Base-by-base conservation (phyloP, 352 stramenopile species). In the Pseudoperonospora humuli region DNA sequence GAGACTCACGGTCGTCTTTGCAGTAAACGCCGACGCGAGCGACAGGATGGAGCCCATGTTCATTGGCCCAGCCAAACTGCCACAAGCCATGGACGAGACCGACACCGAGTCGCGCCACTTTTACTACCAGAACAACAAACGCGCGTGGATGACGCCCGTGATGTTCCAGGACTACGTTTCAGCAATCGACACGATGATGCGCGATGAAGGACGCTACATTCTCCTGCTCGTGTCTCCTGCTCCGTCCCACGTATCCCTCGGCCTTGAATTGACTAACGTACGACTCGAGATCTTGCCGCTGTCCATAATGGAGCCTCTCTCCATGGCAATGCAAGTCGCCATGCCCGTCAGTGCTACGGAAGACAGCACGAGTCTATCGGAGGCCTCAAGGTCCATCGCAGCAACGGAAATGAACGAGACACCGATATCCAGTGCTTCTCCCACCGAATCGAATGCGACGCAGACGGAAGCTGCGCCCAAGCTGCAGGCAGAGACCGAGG, bases 111-210 rank as follows among this genome's bases (percentile, higher is more conserved):
- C 50, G 26, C 41, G 45, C 21, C 39, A 56, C 20, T 67, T 74
- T 43, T 62, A 78, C 50, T 82, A 79, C 45, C 62, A 67, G 37
- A 62, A 76, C 43, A 82, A 82, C 54, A 55, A 46, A 25, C 50
- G 57, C 17, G 66, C 64, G 45, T 79, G 69, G 67, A 69, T 82
- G 55, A 82, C 70, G 13, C 64, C 66, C 21, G 65, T 79, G 26
- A 61, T 79, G 45, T 82, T 82, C 52, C 67, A 78, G 50, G 63
- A 79, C 41, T 82, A 63, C 49, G 42, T 82, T 15, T 58, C 57
- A 5, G 47, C 66, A 15, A 36, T 82, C 1, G 69, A 82, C 51
- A 71, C 67, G 20, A 48, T 55, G 6, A 70, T 82, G 64, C 54
- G 64, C 8, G 66, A 79, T 39, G 50, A 64, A 27, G 53, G 65